Evolutionary conservation across 208 protist species (phyloP), one percentile per base, ranked within the genome.

Genomic region (Crithidia mellificae): DNA sequence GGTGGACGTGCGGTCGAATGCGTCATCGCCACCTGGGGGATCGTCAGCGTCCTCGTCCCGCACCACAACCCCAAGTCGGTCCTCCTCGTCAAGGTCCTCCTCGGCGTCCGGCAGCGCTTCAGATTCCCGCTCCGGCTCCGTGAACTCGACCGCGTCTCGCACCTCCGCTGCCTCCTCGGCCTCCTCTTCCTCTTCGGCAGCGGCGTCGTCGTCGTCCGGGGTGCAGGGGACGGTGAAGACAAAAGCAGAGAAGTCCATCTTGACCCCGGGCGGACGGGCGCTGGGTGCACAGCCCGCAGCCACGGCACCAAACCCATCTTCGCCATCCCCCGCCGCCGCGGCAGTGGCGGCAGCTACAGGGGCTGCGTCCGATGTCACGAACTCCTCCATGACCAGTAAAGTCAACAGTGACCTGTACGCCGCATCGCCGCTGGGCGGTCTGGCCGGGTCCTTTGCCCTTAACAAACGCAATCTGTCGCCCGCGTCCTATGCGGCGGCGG

Each of bases 301-400:
- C 34, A 11, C 34, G 7, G 34, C 34, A 12, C 7, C 34, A 38
- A 38, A 38, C 34, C 5, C n/a, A n/a, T n/a, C n/a, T n/a, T n/a
- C n/a, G n/a, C n/a, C 12, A 12, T 41, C 36, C 12, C 9, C 36
- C 12, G 12, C 39, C 2, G 57, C 43, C 3, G 56, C 27, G 1
- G 41, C 17, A 9, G 27, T 24, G 2, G 29, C 41, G 14, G 12
- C 39, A 7, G 17, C 44, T 22, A 2, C 19, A 53, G 57, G 0
- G 20, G 58, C 22, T 38, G 50, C 34, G 15, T 73, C 58, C 19
- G 56, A 73, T 14, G 19, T 53, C 34, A 61, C 69, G 15, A 69
- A 69, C 54, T 65, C 62, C 20, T 64, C 54, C 43, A 47, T 58
- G 34, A 64, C 55, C 15, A 75, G 69, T 41, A 52, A 53, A 29